A percentile compares a stretch with the other conserved stretches of the same genome.
Evolutionary conservation across 345 rosid species (phyloP).

Genomic region (Crucihimalaya himalaica): DNA sequence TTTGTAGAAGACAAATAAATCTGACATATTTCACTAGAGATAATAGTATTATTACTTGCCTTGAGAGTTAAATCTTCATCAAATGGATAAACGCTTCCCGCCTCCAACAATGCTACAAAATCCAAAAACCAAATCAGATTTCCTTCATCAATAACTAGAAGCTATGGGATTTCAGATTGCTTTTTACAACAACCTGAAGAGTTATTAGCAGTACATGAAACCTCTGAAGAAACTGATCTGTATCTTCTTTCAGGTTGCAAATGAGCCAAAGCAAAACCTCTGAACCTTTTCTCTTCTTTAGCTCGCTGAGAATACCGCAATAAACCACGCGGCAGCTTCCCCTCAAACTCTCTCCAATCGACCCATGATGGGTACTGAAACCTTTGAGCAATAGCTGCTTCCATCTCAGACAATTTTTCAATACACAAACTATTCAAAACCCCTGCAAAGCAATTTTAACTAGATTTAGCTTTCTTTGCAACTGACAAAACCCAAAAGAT

Average conservation of each 20-base stretch:
- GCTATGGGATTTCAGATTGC: background rate
- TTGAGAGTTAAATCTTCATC: constrained; percentile 61
- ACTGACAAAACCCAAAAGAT: constrained; percentile 13
- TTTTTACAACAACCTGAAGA: constrained; percentile 51
- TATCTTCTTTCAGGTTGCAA: constrained; percentile 39
- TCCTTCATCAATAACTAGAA: background rate
- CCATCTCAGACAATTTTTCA: constrained; percentile 46
- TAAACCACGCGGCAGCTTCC: constrained; percentile 37
- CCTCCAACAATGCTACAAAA: constrained; percentile 60
- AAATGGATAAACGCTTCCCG: constrained; percentile 45
- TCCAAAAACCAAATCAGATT: constrained; percentile 8
- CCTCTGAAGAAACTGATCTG: constrained; percentile 40
- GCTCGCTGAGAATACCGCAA: constrained; percentile 42
- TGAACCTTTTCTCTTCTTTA: constrained; percentile 41
- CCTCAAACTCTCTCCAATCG: constrained; percentile 38
- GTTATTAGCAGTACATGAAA: constrained; percentile 51
- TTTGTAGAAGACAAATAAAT: background rate
- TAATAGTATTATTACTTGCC: constrained; percentile 43
- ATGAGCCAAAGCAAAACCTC: constrained; percentile 47
- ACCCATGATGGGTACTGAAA: constrained; percentile 52
- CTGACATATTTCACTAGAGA: background rate
- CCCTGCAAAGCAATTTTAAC: constrained; percentile 14
- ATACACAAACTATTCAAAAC: background rate
- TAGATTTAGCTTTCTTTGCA: background rate
- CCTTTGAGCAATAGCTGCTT: constrained; percentile 52